Evolutionary conservation across 257 asterid species (phyloP).

Genomic region (Jaltomata sinuosa): DNA sequence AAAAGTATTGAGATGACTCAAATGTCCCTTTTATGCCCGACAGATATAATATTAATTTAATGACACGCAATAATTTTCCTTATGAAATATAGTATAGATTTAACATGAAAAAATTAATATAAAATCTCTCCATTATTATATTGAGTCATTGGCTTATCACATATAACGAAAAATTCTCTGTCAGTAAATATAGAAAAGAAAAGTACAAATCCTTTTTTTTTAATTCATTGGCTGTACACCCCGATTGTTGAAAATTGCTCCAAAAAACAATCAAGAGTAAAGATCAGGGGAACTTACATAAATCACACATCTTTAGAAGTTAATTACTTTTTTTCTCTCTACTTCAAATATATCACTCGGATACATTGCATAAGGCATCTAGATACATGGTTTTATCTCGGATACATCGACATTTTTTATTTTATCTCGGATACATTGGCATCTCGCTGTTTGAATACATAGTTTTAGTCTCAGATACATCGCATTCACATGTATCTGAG

Average conservation of each 20-base stretch:
- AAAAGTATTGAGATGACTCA: slow-evolving; percentile 34
- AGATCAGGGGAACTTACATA: too few relatives aligned
- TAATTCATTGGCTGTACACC: not conserved
- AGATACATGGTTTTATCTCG: too few relatives aligned
- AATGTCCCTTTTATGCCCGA: slow-evolving; percentile 48
- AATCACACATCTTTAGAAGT: too few relatives aligned
- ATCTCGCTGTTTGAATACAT: too few relatives aligned
- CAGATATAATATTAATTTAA: slow-evolving; percentile 27
- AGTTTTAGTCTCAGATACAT: too few relatives aligned
- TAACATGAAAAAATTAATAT: not conserved
- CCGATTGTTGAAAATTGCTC: not conserved
- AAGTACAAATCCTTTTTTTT: not conserved
- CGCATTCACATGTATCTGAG: too few relatives aligned
- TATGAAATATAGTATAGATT: not conserved
- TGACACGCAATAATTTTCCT: not conserved
- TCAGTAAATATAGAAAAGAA: not conserved
- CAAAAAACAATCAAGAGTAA: too few relatives aligned
- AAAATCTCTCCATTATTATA: slow-evolving; percentile 1
- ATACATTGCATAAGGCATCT: too few relatives aligned
- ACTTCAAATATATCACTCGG: too few relatives aligned
- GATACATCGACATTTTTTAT: too few relatives aligned
- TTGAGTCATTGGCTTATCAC: slow-evolving; percentile 35
- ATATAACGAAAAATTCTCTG: slow-evolving; percentile 41
- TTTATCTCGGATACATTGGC: too few relatives aligned
- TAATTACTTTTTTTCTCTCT: too few relatives aligned